Percentiles rank a stretch among this genome's conserved stretches.
These are phyloP conservation scores for Solanum virginianum DNA, from an alignment of 257 asterid genomes.

Conservation along the genomic window DNA sequence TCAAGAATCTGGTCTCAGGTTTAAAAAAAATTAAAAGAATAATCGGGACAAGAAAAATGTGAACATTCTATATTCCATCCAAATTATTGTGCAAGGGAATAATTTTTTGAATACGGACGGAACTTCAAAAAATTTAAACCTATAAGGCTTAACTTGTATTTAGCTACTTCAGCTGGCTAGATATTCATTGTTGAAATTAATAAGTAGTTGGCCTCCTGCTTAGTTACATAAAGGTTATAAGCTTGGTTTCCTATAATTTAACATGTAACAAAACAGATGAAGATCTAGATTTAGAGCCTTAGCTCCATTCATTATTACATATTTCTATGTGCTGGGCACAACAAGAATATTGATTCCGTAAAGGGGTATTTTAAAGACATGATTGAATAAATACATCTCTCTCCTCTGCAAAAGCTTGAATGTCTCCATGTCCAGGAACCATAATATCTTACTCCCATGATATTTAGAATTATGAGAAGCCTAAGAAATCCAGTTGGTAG, in stretches of 20 bases:
- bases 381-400: background rate
- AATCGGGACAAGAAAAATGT: background rate
- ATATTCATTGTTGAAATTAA: background rate
- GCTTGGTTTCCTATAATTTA: background rate
- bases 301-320: background rate
- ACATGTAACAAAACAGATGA: background rate
- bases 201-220: background rate
- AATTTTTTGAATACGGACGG: background rate
- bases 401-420: background rate
- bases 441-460: background rate
- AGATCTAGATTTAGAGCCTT: background rate
- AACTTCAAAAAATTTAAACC: background rate
- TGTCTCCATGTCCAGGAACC: background rate
- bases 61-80: background rate
- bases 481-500: background rate
- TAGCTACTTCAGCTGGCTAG: background rate
- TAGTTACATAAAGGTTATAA: background rate
- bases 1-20: background rate
- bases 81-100: background rate
- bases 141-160: background rate
- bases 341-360: background rate
- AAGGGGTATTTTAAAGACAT: background rate
- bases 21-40: too few species aligned
- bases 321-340: background rate
- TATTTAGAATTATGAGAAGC: background rate